Evolutionary conservation across 2,329 filamentous ascomycete species (phyloP), one percentile per base, ranked within the genome.

Genomic region (Paraconiothyrium sp.): DNA sequence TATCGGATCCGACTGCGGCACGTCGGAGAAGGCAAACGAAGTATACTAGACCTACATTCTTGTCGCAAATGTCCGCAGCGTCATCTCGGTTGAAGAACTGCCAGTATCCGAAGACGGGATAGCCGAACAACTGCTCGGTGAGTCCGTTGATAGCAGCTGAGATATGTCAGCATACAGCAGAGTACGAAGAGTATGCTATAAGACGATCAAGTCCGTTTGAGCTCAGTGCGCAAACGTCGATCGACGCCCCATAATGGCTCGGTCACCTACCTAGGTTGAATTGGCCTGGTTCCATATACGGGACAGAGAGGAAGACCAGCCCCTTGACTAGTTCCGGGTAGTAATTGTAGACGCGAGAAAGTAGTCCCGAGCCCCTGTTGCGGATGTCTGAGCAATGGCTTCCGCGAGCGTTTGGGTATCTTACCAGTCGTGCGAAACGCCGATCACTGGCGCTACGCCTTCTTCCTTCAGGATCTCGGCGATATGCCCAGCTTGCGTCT

Each of bases 51-150:
- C 30, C 16, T 49, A 49, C 30, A 14, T 49, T 49, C 14, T 34
- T 32, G 9, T 49, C 14, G n/a, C 47, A 16, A 16, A 49, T 49
- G 10, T 16, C 30, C 30, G 47, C 16, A 20, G 47, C 47, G 9
- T 49, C 47, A 16, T 49, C 47, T 49, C 27, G 24, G n/a, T 34
- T 49, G 47, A 49, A 49, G 11, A 49, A 49, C 10, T 7, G 47
- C 47, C 47, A 49, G 47, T 49, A 49, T 32, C 47, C 47, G 32
- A 49, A 49, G 27, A 49, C 47, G 4, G 47, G 47, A 49, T 49
- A 49, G 5, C 47, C 30, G 14, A 49, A 49, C 1, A 49, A 1
- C 16, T 49, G 30, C 14, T 49, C 47, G 47, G 47, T 49, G 5
- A 49, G 47, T 3, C 30, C 47, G 13, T 49, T 49, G 16, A 49